A percentile compares a stretch with the other conserved stretches of the same genome.
Conservation (phyloP, 2,329 filamentous ascomycete genomes). For the Pseudogymnoascus verrucosus region DNA sequence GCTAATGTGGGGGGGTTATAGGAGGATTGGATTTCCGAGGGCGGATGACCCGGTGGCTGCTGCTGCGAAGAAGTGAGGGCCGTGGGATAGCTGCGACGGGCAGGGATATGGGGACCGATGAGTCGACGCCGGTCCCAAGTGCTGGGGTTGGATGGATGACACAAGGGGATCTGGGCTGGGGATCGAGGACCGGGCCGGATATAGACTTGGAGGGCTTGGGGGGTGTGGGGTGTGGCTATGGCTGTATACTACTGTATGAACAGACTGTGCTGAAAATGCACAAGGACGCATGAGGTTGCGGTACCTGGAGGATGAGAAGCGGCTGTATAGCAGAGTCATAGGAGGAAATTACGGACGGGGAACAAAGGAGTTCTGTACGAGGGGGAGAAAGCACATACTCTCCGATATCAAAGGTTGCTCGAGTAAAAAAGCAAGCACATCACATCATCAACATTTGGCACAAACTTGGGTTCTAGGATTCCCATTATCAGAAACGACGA, state of each 20-base stretch:
- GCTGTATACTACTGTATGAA: neutral
- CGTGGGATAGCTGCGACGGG: neutral
- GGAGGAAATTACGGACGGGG: neutral
- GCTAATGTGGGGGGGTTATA: neutral
- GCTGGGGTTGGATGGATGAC: neutral
- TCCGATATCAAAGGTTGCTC: neutral
- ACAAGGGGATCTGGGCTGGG: neutral
- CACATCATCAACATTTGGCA: neutral
- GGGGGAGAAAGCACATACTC: neutral
- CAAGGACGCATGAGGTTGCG: neutral
- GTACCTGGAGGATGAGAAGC: neutral
- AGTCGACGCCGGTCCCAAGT: slow-evolving; percentile 1
- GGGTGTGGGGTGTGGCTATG: neutral
- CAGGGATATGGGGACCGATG: neutral
- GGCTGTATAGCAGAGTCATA: neutral
- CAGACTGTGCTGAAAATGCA: neutral
- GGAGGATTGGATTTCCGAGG: neutral
- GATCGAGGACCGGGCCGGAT: neutral
- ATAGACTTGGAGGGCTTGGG: neutral
- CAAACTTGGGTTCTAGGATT: neutral
- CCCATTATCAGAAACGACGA: neutral
- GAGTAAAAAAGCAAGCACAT: neutral
- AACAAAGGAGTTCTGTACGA: neutral
- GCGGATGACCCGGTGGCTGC: neutral
- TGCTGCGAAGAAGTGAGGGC: neutral